Evolutionary conservation across 306 rosid genomes (phyloP), one percentile per base, ranked within the genome.

Genomic region (Bauhinia variegata): DNA sequence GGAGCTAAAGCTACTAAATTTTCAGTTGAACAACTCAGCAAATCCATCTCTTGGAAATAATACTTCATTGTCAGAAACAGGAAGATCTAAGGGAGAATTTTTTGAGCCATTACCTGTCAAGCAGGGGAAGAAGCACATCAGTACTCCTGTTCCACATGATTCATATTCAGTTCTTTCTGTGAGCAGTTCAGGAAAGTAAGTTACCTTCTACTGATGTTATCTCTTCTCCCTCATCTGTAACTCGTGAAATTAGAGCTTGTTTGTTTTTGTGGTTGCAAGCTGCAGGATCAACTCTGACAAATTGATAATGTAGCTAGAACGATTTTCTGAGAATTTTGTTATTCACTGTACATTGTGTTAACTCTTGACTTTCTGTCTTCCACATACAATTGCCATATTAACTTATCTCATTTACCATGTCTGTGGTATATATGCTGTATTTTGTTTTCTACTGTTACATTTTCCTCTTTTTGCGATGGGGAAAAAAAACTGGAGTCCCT

Each of bases 141-240:
- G 93, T 72, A 90, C 88, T 39, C 97, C 99, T 49, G 97, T 90
- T 85, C 97, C 97, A 11, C 97, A 95, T 71, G 99, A 95, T 85
- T 91, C 99, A 11, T 82, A 95, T 76, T 95, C 99, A 5, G 88
- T 95, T 71, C 96, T 95, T 74, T 95, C 99, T 71, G 82, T 90
- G 53, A 95, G 99, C 93, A 86, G 92, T 82, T 95, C 99, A 4
- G 99, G 97, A 80, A 95, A 95, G 99, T 95, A 88, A 86, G 99
- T 86, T 76, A 61, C 79, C 41, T 36, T 3, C 28, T 23, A 23
- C 28, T n/a, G n/a, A n/a, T n/a, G n/a, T n/a, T n/a, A n/a, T n/a
- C n/a, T n/a, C n/a, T n/a, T n/a, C n/a, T n/a, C n/a, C n/a, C n/a
- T n/a, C n/a, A n/a, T n/a, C n/a, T 23, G 28, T 23, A 23, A 23